Conservation (phyloP, 768 basidiomycete genomes). For the Leccinum incarnatum region DNA sequence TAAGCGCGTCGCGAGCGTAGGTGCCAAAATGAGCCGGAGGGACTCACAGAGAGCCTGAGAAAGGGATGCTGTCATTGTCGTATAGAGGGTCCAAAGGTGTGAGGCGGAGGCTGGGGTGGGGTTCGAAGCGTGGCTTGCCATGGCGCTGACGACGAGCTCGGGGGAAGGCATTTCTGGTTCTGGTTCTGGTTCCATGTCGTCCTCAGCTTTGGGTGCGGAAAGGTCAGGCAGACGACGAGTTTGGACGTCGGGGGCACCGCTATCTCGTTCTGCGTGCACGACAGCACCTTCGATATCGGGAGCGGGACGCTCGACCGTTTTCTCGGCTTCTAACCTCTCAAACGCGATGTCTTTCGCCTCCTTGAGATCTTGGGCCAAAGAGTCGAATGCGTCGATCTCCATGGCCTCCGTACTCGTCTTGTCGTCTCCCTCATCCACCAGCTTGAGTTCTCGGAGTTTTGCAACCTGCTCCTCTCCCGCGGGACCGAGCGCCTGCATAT, state of each 20-base stretch:
- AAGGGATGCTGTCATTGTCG: conserved; percentile 85
- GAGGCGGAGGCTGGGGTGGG: conserved; percentile 41
- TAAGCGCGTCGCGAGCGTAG: conserved; percentile 88
- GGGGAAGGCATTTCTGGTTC: conserved; percentile 12
- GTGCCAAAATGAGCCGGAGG: conserved; percentile 92
- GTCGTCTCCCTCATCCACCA: conserved; percentile 61
- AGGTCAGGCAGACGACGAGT: conserved; percentile 22
- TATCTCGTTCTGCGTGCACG: conserved; percentile 31
- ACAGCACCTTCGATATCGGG: conserved; percentile 48
- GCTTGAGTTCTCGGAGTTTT: conserved; percentile 75
- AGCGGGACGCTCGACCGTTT: conserved; percentile 24
- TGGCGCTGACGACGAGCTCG: conserved; percentile 21
- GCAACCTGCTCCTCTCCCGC: conserved; percentile 82
- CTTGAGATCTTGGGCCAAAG: conserved; percentile 23
- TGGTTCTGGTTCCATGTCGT: conserved; percentile 17
- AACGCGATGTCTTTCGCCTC: conserved; percentile 24
- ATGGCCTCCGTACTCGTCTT: conserved; percentile 40
- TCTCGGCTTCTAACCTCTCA: conserved; percentile 27
- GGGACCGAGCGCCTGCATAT: conserved; percentile 88
- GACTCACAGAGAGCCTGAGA: conserved; percentile 94
- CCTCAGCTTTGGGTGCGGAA: conserved; percentile 31
- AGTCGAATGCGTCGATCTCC: conserved; percentile 42
- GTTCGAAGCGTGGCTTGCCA: conserved; percentile 20
- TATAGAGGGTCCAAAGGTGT: conserved; percentile 89
- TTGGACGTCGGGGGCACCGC: not conserved